Evolutionary conservation across 164 flowering plant genomes (phyloP), one percentile per base, ranked within the genome.

Genomic region (Vitis labrusca): DNA sequence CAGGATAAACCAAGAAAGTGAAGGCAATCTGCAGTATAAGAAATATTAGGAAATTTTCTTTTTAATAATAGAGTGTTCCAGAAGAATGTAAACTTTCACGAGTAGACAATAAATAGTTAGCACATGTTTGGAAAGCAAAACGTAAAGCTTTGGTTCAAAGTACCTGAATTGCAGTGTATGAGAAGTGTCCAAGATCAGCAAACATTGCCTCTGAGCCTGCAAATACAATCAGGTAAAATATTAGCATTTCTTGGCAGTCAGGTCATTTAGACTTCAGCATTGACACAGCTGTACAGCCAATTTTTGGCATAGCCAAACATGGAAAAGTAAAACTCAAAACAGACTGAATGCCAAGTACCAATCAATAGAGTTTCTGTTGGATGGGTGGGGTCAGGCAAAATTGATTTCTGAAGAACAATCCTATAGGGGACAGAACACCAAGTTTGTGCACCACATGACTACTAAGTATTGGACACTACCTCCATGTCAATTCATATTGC

Each of bases 1-100:
- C 93, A 1, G 98, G 98, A 78, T 93, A 93, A 52, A 93, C 98
- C 73, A 93, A 75, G 74, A 86, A 88, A 58, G 92, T 87, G 78
- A 93, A 93, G 52, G 98, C 92, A 76, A 88, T 88, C 98, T 92
- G 89, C 86, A 75, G 66, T 37, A 16, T 61, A 63, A 74, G 8
- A 70, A 56, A 50, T 47, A 37, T 29, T 63, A 61, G 17, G 50
- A 55, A 17, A 16, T 44, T 44, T 71, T 12, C n/a, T 10, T 52
- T 16, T 29, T 16, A 27, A 7, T 37, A 0, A 37, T 5, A 37
- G 7, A 37, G 44, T 37, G 44, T 37, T 37, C 44, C 44, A 56
- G 44, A 17, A 15, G 17, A 49, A 37, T 1, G 8, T 14, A n/a
- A 50, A 59, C 10, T 61, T 47, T 50, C 16, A 8, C 44, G 10